Percentiles rank a stretch among this genome's conserved stretches.
phyloP scores from a whole-genome alignment of 2,329 filamentous ascomycete genomes.

The Harringtonia aguacate region DNA sequence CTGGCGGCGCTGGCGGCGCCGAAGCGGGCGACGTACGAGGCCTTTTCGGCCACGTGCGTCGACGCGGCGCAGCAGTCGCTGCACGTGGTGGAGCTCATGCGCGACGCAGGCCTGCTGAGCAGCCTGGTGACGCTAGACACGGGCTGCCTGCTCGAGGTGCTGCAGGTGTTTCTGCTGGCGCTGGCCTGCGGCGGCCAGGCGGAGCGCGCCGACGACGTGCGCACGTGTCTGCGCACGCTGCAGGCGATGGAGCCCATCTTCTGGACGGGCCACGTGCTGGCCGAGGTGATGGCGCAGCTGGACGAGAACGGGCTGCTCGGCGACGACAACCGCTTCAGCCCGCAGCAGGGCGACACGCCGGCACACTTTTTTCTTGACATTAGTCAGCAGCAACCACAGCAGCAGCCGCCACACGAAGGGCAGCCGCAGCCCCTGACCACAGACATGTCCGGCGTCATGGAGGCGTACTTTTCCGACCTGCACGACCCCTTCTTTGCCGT shows the following conservation, averaged over 20 bases:
- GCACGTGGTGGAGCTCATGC: conserved; percentile 12
- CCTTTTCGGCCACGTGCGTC: conserved; percentile 13
- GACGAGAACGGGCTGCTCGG: conserved; percentile 14
- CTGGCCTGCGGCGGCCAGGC: conserved; percentile 2
- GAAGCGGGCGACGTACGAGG: conserved; percentile 14
- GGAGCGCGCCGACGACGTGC: conserved; percentile 6
- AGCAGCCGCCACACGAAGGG: neutral
- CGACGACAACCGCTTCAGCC: conserved; percentile 12
- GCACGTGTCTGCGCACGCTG: conserved; percentile 12
- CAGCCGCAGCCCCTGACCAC: neutral
- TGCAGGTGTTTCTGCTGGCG: conserved; percentile 17
- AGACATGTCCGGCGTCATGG: conserved; percentile 11
- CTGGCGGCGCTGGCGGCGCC: conserved; percentile 5
- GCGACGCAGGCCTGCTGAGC: conserved; percentile 11
- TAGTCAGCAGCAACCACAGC: conserved; percentile 9
- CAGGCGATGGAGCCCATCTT: conserved; percentile 18
- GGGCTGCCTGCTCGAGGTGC: conserved; percentile 12
- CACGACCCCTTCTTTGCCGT: conserved; percentile 11
- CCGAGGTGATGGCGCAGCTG: conserved; percentile 16
- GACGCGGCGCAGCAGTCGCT: conserved; percentile 14
- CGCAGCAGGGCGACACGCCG: conserved; percentile 9
- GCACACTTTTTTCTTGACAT: conserved; percentile 12
- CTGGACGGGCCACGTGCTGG: conserved; percentile 14
- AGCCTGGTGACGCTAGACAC: conserved; percentile 15
- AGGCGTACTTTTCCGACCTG: conserved; percentile 13